A percentile compares a stretch with the other conserved stretches of the same genome.
These are phyloP conservation scores for Phytopythium chamaehyphon DNA, from an alignment of 352 stramenopile species.

Conservation along the genomic window DNA sequence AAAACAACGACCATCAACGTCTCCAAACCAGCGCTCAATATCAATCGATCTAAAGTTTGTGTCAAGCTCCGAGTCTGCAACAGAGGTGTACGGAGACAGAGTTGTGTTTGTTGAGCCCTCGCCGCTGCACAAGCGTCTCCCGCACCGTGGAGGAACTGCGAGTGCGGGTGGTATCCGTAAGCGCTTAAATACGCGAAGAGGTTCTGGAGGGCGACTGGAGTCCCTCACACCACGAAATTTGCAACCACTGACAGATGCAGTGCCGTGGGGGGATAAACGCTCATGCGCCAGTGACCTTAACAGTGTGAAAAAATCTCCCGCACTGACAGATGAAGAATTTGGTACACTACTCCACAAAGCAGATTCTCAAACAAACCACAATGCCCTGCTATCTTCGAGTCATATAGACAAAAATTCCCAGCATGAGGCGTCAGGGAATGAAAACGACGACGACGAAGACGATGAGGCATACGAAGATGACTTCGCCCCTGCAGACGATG, in stretches of 20 bases:
- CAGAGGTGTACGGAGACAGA: slow-evolving; percentile 26
- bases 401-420: neutral
- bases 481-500: slow-evolving; percentile 21
- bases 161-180: slow-evolving; percentile 24
- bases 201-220: neutral
- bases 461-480: slow-evolving; percentile 44
- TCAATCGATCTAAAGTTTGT: slow-evolving; percentile 10
- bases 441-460: slow-evolving; percentile 11
- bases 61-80: slow-evolving; percentile 13
- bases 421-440: neutral
- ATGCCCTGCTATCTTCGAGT: no score
- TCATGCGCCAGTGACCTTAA: no score
- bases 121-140: slow-evolving; percentile 34
- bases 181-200: slow-evolving; percentile 18
- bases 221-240: neutral
- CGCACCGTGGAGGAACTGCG: slow-evolving; percentile 14
- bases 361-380: neutral
- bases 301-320: no score
- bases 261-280: no score
- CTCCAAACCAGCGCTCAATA: neutral
- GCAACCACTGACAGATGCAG: neutral
- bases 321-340: no score
- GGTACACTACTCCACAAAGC: neutral
- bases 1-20: slow-evolving; percentile 1
- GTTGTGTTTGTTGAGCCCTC: slow-evolving; percentile 47